Conservation (phyloP, 768 basidiomycete species). For the Leucocoprinus sp. region DNA sequence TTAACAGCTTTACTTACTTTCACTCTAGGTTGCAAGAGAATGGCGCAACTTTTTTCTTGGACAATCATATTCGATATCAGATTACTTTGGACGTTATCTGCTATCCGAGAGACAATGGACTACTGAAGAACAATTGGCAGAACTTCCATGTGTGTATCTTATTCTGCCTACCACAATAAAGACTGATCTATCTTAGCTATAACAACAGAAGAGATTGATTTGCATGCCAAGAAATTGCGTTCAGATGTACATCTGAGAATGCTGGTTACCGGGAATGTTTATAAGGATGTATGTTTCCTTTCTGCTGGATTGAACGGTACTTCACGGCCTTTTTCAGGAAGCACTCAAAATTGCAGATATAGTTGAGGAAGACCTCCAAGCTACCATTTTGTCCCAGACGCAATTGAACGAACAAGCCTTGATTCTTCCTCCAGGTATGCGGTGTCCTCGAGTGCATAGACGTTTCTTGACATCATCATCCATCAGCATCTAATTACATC, state of each 20-base stretch:
- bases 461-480: slow-evolving; percentile 2
- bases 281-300: slow-evolving; percentile 55
- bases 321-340: slow-evolving; percentile 41
- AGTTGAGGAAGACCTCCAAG: slow-evolving; percentile 56
- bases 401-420: slow-evolving; percentile 52
- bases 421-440: slow-evolving; percentile 61
- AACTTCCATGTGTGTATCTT: slow-evolving; percentile 56
- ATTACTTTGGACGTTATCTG: slow-evolving; percentile 67
- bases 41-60: slow-evolving; percentile 85
- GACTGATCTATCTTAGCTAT: slow-evolving; percentile 41
- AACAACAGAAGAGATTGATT: slow-evolving; percentile 60
- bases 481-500: slow-evolving; percentile 59
- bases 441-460: slow-evolving; percentile 10
- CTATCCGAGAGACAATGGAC: slow-evolving; percentile 70
- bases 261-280: slow-evolving; percentile 78
- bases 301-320: neutral
- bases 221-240: slow-evolving; percentile 52
- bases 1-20: slow-evolving; percentile 3
- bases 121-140: slow-evolving; percentile 64
- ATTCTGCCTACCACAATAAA: neutral
- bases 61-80: slow-evolving; percentile 73
- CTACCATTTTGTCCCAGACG: slow-evolving; percentile 43
- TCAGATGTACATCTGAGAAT: slow-evolving; percentile 61
- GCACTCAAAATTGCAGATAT: slow-evolving; percentile 65
- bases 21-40: slow-evolving; percentile 56